Evolutionary conservation across 345 rosid genomes (phyloP), one percentile per base, ranked within the genome.

Genomic region (Reutealis trisperma): DNA sequence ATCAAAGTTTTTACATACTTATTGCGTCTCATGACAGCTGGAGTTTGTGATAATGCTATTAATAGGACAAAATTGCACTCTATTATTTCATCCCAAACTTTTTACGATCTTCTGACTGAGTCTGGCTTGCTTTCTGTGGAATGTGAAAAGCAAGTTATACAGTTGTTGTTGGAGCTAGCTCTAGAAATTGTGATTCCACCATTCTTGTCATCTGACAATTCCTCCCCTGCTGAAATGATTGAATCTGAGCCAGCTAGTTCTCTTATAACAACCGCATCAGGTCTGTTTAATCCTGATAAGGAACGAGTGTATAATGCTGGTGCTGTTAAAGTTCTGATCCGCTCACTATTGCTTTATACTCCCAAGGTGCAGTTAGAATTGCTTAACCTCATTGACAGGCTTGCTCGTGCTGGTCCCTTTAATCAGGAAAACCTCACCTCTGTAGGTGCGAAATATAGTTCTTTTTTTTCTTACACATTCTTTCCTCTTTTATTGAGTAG

Each of bases 361-460:
- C 98, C 98, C 58, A 94, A 89, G 84, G 89, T 94, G 87, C 99
- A 96, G 82, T 83, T 96, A 73, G 93, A 94, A 83, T 84, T 94
- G 81, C 88, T 96, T 85, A 85, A 80, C 80, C 92, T 96, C 67
- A 83, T 94, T 75, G 91, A 90, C 75, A 86, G 85, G 78, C 97
- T 96, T 86, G 97, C 98, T 79, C 91, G 89, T 73, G 90, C 94
- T 79, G 87, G 97, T 68, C 83, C 98, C 78, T 94, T 91, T 83
- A 96, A 96, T 87, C 91, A 94, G 89, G 98, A 96, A 90, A 91
- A 84, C 77, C 97, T 96, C 75, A 92, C 97, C 54, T 94, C 98
- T 63, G 83, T 90, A 78, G 99, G 99, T 96, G 86, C 79, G 97
- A 81, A 84, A 76, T 74, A 18, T 52, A 42, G 5, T 32, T 65